phyloP scores from a whole-genome alignment of 2,329 filamentous ascomycete species.

The Metarhizium robertsii region DNA sequence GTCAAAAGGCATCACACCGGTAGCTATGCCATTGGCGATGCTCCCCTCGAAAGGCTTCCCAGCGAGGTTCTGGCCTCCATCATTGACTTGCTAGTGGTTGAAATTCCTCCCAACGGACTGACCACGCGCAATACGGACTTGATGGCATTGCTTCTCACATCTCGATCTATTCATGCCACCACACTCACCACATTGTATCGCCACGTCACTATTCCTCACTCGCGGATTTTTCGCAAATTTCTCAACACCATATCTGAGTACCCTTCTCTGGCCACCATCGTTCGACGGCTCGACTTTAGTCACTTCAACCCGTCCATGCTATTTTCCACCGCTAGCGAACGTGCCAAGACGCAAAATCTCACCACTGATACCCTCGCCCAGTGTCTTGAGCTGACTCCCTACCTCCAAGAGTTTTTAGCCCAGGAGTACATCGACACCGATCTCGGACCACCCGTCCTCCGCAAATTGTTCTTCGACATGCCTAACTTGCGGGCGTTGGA shows the following conservation, averaged over 20 bases:
- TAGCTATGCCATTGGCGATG: constrained; percentile 32
- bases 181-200: constrained; percentile 69
- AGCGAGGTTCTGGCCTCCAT: constrained; percentile 63
- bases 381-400: constrained; percentile 63
- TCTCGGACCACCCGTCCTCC: constrained; percentile 56
- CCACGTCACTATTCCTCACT: constrained; percentile 75
- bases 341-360: constrained; percentile 64
- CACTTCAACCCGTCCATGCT: constrained; percentile 76
- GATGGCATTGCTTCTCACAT: constrained; percentile 67
- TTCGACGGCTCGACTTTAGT: constrained; percentile 73
- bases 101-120: constrained; percentile 63
- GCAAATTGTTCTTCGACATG: constrained; percentile 60
- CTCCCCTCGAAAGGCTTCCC: constrained; percentile 59
- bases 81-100: constrained; percentile 63
- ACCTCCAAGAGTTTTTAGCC: constrained; percentile 66
- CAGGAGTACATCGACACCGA: constrained; percentile 78
- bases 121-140: constrained; percentile 70
- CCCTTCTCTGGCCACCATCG: constrained; percentile 61
- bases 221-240: constrained; percentile 74
- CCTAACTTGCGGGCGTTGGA: constrained; percentile 59
- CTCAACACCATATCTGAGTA: constrained; percentile 59
- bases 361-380: constrained; percentile 63
- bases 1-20: constrained; percentile 21
- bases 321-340: constrained; percentile 66
- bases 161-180: constrained; percentile 61